Evolutionary conservation across 2,329 filamentous ascomycete genomes (phyloP).

Genomic region (Mollisiaceae sp.): DNA sequence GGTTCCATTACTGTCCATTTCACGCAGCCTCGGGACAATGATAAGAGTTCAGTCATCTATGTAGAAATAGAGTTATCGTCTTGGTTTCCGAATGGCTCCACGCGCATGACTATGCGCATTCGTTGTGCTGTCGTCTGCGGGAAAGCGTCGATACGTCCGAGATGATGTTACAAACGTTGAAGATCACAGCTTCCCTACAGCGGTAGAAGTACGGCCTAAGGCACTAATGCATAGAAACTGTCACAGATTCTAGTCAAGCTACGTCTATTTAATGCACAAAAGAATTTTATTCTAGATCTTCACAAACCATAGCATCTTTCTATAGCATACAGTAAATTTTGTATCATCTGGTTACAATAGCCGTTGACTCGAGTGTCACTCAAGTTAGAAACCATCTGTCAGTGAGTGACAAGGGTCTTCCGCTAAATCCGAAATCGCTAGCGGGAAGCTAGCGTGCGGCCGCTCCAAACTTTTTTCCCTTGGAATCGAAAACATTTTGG

Average conservation of each 20-base stretch:
- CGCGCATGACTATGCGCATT: slow-evolving; percentile 28
- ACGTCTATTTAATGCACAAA: background rate
- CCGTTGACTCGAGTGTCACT: background rate
- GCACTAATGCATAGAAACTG: background rate
- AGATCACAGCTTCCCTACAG: background rate
- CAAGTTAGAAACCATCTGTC: background rate
- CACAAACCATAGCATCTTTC: background rate
- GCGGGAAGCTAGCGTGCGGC: background rate
- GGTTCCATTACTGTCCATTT: slow-evolving; percentile 43
- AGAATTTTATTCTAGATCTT: background rate
- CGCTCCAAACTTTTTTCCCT: slow-evolving; percentile 24
- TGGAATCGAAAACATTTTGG: background rate
- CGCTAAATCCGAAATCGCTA: no score
- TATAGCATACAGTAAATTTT: background rate
- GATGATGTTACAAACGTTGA: background rate
- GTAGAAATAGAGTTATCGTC: slow-evolving; percentile 9
- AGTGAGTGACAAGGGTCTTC: no score
- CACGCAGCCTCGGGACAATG: slow-evolving; percentile 34
- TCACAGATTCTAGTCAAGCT: background rate
- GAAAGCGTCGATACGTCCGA: background rate
- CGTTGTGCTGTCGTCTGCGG: slow-evolving; percentile 4
- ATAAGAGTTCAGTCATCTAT: slow-evolving; percentile 34
- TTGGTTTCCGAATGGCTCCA: slow-evolving; percentile 17
- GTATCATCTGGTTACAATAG: background rate
- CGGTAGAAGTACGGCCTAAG: background rate